Base-by-base conservation (phyloP, 768 basidiomycete species). In the Tephrocybe sp. region DNA sequence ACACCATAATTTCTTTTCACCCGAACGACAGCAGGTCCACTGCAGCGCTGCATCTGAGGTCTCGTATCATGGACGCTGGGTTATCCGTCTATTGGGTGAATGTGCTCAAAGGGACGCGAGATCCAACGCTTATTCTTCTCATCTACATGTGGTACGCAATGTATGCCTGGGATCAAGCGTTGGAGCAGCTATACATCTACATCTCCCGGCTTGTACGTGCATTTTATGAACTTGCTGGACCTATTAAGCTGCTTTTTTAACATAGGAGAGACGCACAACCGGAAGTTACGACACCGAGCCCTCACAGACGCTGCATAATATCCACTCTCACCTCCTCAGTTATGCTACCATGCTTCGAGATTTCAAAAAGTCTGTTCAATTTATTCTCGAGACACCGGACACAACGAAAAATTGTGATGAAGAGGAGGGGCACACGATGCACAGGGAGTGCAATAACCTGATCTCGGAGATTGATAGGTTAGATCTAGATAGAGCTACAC, bases 81-180 rank as follows among this genome's bases (percentile, higher is more conserved):
- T 68, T 72, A 46, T 74, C 71, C 50, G 77, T 78, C 10, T 78
- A 78, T 55, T 79, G 77, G 76, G 67, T 71, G 50, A 71, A 65
- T 36, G 69, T 74, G 26, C 68, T 74, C 44, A 55, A 61, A 56
- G 67, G 65, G 39, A 73, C 77, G 0, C 64, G 65, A 2, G 83
- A 84, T 57, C 80, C 81, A 0, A 84, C 83, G 0, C 81, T 84
- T 49, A 55, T 83, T 0, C 65, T 84, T 23, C 60, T 85, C 20
- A 72, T 78, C 7, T 73, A 75, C 34, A 63, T 84, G 26, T 84
- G 83, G 83, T 79, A 84, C 45, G 77, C 81, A 3, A 54, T 84
- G 52, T 85, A 84, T 57, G 77, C 78, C 0, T 85, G 81, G 81
- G 83, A 85, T 52, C 75, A 84, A 59, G 73, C 81, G 0, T 61